Evolutionary conservation across 73 alveolate genomes (phyloP), one percentile per base, ranked within the genome.

Genomic region (Paramecium octaurelia): DNA sequence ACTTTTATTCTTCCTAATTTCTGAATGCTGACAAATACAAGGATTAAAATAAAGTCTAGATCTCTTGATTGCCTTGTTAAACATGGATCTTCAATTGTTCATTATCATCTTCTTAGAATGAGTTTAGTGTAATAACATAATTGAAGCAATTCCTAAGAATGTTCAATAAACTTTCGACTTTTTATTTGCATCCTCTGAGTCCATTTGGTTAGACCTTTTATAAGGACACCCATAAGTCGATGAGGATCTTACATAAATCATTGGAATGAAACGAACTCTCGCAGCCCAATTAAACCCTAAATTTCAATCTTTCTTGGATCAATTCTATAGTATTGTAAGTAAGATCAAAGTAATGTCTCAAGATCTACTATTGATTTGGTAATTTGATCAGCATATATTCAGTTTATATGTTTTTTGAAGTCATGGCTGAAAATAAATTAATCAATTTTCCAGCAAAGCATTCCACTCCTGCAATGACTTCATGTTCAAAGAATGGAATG

Each of bases 401-500:
- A 11, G 73, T 43, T 80, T 80, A 24, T 14, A 80, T 48, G 34
- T 80, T 80, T 48, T 80, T 80, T 10, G 64, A 12, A 8, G 57
- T 18, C 57, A 80, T 23, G 10, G 91, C 91, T 14, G 91, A 42
- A 46, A 80, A 80, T 31, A 80, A 12, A 42, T 10, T 48, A 23
- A 42, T 46, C 46, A 80, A 48, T 35, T 80, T 80, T 10, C 48
- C 57, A 23, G 91, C 91, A 80, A 80, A 80, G 46, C 91, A 80
- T 46, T 80, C 91, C 12, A 80, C 75, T 42, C 91, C 91, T 20
- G 91, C 91, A 2, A 80, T 80, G 0, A 80, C 91, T 80, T 80
- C 91, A 80, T 80, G 24, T 80, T 80, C 91, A 80, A 80, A 80
- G 40, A 80, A 80, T 14, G 91, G 91, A 44, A 80, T 80, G 50